These are phyloP conservation scores for Cardamine chenopodiifolia DNA, from an alignment of 345 rosid genomes.

Conservation along the genomic window DNA sequence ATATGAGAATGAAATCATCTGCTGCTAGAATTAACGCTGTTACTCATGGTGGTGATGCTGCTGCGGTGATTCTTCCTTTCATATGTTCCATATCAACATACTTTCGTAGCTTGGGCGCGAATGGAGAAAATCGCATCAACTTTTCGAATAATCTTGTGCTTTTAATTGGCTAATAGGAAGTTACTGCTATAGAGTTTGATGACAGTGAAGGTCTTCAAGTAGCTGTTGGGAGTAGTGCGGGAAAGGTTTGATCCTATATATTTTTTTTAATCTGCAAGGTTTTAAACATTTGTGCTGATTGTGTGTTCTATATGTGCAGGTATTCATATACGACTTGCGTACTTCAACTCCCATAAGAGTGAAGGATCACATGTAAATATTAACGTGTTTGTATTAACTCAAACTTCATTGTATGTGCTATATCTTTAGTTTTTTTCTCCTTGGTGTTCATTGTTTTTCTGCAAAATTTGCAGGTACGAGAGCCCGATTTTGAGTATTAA, in stretches of 20 bases:
- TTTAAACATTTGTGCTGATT: slow-evolving; percentile 3
- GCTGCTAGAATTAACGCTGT: slow-evolving; percentile 84
- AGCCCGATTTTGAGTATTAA: slow-evolving; percentile 85
- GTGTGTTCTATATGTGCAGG: slow-evolving; percentile 51
- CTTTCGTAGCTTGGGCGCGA: slow-evolving; percentile 1
- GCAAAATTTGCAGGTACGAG: slow-evolving; percentile 67
- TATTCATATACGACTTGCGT: slow-evolving; percentile 85
- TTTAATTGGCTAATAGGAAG: slow-evolving; percentile 59
- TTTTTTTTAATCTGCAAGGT: background rate
- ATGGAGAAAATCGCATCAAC: background rate
- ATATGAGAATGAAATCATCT: slow-evolving; percentile 78
- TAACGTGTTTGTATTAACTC: background rate
- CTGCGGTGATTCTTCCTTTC: slow-evolving; percentile 51
- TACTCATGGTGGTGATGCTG: slow-evolving; percentile 70
- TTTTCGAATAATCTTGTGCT: background rate
- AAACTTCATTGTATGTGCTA: background rate
- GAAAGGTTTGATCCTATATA: slow-evolving; percentile 65
- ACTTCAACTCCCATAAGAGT: slow-evolving; percentile 76
- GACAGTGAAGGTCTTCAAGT: slow-evolving; percentile 74
- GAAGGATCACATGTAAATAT: slow-evolving; percentile 92
- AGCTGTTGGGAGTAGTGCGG: slow-evolving; percentile 89
- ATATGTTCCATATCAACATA: slow-evolving; percentile 22
- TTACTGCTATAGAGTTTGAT: slow-evolving; percentile 86
- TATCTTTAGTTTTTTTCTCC: background rate
- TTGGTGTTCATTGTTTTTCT: slow-evolving; percentile 13